Evolutionary conservation across 768 basidiomycete genomes (phyloP), one percentile per base, ranked within the genome.

Genomic region (Lentinula sp.): DNA sequence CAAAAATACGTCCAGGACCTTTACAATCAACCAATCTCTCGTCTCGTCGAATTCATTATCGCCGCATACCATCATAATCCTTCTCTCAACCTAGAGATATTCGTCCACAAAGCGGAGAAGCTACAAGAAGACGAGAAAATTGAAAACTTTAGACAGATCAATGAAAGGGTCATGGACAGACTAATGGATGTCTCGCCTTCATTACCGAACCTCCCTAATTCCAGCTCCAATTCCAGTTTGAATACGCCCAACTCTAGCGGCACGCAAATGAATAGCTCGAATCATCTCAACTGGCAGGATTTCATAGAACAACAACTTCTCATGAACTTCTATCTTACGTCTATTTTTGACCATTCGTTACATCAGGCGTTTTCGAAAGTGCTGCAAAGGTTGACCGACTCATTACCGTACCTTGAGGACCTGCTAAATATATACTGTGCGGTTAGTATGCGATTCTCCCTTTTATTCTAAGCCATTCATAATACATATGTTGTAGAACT

Each of bases 91-190:
- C 80, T 98, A 31, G 93, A 96, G 69, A 87, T 98, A 35, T 97
- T 98, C 66, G 91, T 95, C 5, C 96, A 98, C 75, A 98, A 98
- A 73, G 89, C 92, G 6, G 96, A 98, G 73, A 90, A 51, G 52
- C 76, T 96, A 46, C 86, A 88, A 61, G 93, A 96, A 65, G 94
- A 95, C 64, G 95, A 96, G 70, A 89, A 93, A 70, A 85, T 89
- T 60, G 93, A 97, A 70, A 93, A 93, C 70, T 94, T 93, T 72
- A 82, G 91, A 54, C 91, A 93, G 69, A 92, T 98, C 63, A 89
- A 95, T 64, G 86, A 93, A 69, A 85, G 93, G 11, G 86, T 95
- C 13, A 80, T 84, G 39, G 93, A 95, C 71, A 88, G 92, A 64
- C 81, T 96, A 28, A 70, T 84, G 59, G 94, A 96, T 67, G 80